Evolutionary conservation across 495 filamentous ascomycete genomes (phyloP).

Genomic region (Tuber borchii): DNA sequence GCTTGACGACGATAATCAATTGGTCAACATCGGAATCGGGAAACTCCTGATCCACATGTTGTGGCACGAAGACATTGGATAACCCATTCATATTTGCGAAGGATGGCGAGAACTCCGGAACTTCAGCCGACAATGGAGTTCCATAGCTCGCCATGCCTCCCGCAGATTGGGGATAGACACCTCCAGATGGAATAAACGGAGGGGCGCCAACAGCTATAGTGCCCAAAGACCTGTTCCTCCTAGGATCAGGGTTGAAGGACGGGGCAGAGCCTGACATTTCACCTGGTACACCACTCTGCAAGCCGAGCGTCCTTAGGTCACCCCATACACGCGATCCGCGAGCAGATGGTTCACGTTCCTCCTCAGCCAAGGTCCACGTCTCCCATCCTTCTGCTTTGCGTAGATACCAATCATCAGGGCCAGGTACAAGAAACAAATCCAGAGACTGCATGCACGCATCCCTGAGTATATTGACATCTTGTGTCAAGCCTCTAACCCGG

Average conservation of each 20-base stretch:
- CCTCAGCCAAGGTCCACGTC: constrained; percentile 64
- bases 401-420: constrained; percentile 68
- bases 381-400: constrained; percentile 72
- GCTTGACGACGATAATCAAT: constrained; percentile 39
- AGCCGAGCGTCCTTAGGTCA: constrained; percentile 12
- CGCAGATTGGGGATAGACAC: constrained; percentile 11
- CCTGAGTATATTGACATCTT: constrained; percentile 66
- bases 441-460: constrained; percentile 64
- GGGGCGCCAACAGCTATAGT: constrained; percentile 24
- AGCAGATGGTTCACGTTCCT: constrained; percentile 56
- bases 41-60: constrained; percentile 25
- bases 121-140: constrained; percentile 63
- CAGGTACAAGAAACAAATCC: constrained; percentile 61
- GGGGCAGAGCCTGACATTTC: constrained; percentile 40
- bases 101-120: constrained; percentile 68
- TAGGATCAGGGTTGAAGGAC: constrained; percentile 30
- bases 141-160: constrained; percentile 37
- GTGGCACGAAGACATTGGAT: constrained; percentile 9
- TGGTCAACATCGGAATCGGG: constrained; percentile 31
- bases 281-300: constrained; percentile 25
- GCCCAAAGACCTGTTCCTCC: constrained; percentile 21
- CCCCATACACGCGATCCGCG: constrained; percentile 22
- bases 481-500: constrained; percentile 68
- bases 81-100: constrained; percentile 24
- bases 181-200: constrained; percentile 23